phyloP scores from a whole-genome alignment of 2,329 filamentous ascomycete species.

The Teratosphaeria viscida region DNA sequence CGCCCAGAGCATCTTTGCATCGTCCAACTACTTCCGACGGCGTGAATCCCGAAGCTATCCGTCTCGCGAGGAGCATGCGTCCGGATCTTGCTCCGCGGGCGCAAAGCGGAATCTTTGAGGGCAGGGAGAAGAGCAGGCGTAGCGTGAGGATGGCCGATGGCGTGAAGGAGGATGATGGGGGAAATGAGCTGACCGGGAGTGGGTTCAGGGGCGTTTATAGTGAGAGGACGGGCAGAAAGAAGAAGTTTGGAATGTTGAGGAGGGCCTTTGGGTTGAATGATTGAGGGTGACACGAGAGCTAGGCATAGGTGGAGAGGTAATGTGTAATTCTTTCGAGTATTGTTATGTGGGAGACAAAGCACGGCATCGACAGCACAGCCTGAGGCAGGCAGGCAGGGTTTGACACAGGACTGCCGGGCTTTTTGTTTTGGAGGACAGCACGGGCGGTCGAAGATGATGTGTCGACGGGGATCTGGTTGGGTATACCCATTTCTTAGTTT shows the following conservation, averaged over 20 bases:
- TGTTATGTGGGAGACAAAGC: background rate
- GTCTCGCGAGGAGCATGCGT: slow-evolving; percentile 14
- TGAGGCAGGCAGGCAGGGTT: background rate
- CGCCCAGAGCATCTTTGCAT: background rate
- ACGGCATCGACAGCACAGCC: background rate
- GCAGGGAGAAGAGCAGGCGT: background rate
- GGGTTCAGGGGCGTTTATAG: slow-evolving; percentile 23
- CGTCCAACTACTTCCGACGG: slow-evolving; percentile 26
- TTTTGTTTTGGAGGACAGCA: background rate
- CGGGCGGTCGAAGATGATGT: background rate
- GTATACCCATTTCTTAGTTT: background rate
- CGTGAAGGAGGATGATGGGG: slow-evolving; percentile 9
- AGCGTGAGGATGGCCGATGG: slow-evolving; percentile 6
- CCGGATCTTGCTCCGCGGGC: slow-evolving; percentile 10
- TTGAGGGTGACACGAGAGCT: slow-evolving; percentile 17
- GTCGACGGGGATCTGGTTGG: background rate
- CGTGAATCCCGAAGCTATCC: slow-evolving; percentile 17
- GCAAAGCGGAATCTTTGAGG: slow-evolving; percentile 1
- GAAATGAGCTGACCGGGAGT: slow-evolving; percentile 3
- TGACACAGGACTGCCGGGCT: background rate
- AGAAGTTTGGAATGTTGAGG: slow-evolving; percentile 58
- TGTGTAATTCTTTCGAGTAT: background rate
- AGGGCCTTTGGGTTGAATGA: slow-evolving; percentile 53
- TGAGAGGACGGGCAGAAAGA: slow-evolving; percentile 39
- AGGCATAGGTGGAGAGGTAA: background rate